Evolutionary conservation across 2,329 filamentous ascomycete genomes (phyloP).

Genomic region (Teratosphaeria gauchensis): DNA sequence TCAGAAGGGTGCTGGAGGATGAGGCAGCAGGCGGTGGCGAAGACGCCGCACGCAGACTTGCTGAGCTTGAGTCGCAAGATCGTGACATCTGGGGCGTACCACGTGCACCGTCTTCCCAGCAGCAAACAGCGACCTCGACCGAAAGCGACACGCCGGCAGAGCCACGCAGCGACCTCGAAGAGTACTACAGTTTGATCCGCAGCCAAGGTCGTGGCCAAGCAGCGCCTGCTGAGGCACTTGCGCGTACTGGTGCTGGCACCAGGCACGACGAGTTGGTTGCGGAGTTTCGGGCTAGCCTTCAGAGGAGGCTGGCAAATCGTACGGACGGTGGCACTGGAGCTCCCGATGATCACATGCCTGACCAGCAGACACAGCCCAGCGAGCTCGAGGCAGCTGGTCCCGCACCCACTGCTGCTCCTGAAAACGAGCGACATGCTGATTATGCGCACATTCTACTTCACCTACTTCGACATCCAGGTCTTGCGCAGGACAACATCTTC

Average conservation of each 20-base stretch:
- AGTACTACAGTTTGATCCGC: slow-evolving; percentile 22
- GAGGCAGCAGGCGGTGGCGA: slow-evolving; percentile 18
- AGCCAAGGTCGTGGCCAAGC: slow-evolving; percentile 17
- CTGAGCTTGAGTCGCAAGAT: slow-evolving; percentile 13
- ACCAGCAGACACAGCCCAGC: slow-evolving; percentile 1
- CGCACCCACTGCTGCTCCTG: background rate
- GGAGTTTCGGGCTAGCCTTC: background rate
- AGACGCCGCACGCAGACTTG: slow-evolving; percentile 8
- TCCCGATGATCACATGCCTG: slow-evolving; percentile 7
- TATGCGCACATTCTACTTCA: slow-evolving; percentile 1
- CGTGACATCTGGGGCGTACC: slow-evolving; percentile 26
- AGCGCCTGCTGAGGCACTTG: background rate
- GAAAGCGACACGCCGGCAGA: slow-evolving; percentile 1
- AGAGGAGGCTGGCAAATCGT: background rate
- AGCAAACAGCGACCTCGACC: background rate
- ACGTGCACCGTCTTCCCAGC: slow-evolving; percentile 1
- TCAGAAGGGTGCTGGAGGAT: slow-evolving; percentile 23
- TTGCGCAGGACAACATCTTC: background rate
- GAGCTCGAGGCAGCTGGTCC: background rate
- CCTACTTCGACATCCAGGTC: background rate
- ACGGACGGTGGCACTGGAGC: slow-evolving; percentile 2
- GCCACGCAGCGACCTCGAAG: slow-evolving; percentile 14
- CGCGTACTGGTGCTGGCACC: background rate
- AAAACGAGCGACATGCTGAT: slow-evolving; percentile 1
- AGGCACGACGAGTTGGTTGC: background rate